Evolutionary conservation across 75 land plant genomes (phyloP), one percentile per base, ranked within the genome.

Genomic region (Cryptomeria japonica): DNA sequence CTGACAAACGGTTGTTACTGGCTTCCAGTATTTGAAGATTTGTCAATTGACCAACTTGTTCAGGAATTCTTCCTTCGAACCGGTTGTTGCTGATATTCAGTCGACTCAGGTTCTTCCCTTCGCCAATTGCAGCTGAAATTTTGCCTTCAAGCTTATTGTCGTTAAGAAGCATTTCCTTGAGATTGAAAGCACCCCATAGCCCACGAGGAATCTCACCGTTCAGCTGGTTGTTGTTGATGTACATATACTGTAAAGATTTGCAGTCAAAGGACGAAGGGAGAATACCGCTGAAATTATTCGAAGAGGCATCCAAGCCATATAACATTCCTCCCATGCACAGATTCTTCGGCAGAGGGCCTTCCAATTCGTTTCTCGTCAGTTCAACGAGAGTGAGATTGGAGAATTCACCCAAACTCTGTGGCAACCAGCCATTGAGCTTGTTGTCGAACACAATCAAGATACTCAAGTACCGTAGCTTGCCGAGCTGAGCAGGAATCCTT

Each of bases 1-100:
- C 96, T 1, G 91, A 37, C 32, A 95, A 76, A 36, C 37, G 31
- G 86, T 95, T 95, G 15, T 80, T 36, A 19, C 55, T 22, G 4
- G 86, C 91, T 3, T 83, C 49, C 79, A 95, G 87, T 12, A 86
- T 91, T 34, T 76, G 36, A 15, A 94, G 86, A 13, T 91, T 91
- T 18, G 73, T 22, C 64, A 58, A 28, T 6, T 58, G 4, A 0
- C 64, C 64, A 22, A 58, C 5, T 58, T 22, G 64, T 2, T 28
- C 6, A 22, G 64, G 64, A 3, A 58, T 19, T 58, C 28, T 58
- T 58, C 64, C 64, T 58, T 22, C 64, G 0, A 58, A 58, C 0
- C 1, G 25, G 25, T 58, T 58, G 64, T 22, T 18, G 64, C 22
- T 58, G 22, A 58, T 22, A 0, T 58, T 5, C 64, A 58, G 4